Evolutionary conservation across 495 filamentous ascomycete species (phyloP), one percentile per base, ranked within the genome.

Genomic region (Aspergillus conjunctus): DNA sequence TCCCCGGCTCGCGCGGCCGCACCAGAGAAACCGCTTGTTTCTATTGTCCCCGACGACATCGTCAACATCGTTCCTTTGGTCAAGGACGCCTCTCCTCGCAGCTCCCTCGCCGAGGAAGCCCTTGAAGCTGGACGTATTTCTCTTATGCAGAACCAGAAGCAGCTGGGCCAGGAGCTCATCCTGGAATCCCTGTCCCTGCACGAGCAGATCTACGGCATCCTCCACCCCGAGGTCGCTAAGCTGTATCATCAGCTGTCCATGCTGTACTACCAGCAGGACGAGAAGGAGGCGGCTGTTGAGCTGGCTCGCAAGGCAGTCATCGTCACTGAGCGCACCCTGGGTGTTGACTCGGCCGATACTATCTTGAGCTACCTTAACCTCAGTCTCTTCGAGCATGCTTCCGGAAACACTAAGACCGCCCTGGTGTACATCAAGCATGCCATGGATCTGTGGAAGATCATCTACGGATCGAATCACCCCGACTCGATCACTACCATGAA

Each of bases 401-500:
- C 83, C 50, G 91, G 91, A 55, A 93, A 97, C 70, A 96, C 92
- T 63, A 87, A 87, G 75, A 79, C 82, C 44, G 95, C 93, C 17
- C 77, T 99, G 51, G 79, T 81, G 2, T 97, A 95, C 72, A 85
- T 96, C 62, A 90, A 89, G 69, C 95, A 98, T 68, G 94, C 95
- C 12, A 85, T 99, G 68, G 88, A 94, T 65, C 81, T 98, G 57
- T 97, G 92, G 93, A 97, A 97, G 81, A 83, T 97, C 71, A 92
- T 97, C 70, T 98, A 96, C 69, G 95, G 95, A 45, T 75, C 86
- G 12, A 88, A 90, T 69, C 95, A 99, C 76, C 95, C 95, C 3
- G 95, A 99, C 74, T 94, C 91, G 15, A 96, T 98, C 77, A 99
- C 95, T 12, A 97, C 95, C 32, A 88, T 98, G 75, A 99, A 98